A percentile compares a stretch with the other conserved stretches of the same genome.
These are phyloP conservation scores for Oryza meridionalis DNA, from an alignment of 176 grass and related monocot genomes.

Conservation along the genomic window DNA sequence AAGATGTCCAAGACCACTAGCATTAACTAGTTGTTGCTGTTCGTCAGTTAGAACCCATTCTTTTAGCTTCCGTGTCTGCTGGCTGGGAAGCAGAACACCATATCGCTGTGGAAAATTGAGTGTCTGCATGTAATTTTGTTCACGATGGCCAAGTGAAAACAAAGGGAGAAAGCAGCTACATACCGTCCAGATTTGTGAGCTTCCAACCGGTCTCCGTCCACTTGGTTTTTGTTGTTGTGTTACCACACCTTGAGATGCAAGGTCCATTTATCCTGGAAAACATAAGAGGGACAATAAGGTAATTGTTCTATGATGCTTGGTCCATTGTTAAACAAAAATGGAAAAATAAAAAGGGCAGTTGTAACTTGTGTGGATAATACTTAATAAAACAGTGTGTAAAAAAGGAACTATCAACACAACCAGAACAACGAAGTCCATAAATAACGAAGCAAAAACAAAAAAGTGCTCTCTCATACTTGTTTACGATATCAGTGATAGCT, in stretches of 20 bases:
- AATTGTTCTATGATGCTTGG: not conserved
- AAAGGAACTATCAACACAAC: conserved; percentile 19
- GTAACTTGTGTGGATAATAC: not conserved
- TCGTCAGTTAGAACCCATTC: conserved; percentile 63
- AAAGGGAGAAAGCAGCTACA: conserved; percentile 31
- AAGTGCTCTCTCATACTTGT: not conserved
- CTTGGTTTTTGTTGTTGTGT: conserved; percentile 50
- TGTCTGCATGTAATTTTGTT: conserved; percentile 30
- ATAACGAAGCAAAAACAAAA: not conserved
- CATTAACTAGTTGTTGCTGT: conserved; percentile 57
- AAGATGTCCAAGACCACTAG: conserved; percentile 69
- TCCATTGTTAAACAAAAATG: not conserved
- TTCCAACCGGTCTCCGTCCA: conserved; percentile 52
- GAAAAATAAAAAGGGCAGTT: not conserved
- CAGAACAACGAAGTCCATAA: not conserved
- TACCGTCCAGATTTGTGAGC: conserved; percentile 60
- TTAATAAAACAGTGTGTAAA: conserved; percentile 28
- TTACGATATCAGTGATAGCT: not conserved
- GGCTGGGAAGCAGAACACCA: conserved; percentile 64
- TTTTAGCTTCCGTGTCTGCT: conserved; percentile 66
- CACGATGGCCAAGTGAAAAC: conserved; percentile 6
- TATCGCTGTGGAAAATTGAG: conserved; percentile 44
- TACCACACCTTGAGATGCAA: conserved; percentile 31
- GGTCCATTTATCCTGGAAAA: conserved; percentile 56
- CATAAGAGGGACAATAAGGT: not conserved